phyloP scores from a whole-genome alignment of 2,329 filamentous ascomycete species.

The Elsinoe arachidis region DNA sequence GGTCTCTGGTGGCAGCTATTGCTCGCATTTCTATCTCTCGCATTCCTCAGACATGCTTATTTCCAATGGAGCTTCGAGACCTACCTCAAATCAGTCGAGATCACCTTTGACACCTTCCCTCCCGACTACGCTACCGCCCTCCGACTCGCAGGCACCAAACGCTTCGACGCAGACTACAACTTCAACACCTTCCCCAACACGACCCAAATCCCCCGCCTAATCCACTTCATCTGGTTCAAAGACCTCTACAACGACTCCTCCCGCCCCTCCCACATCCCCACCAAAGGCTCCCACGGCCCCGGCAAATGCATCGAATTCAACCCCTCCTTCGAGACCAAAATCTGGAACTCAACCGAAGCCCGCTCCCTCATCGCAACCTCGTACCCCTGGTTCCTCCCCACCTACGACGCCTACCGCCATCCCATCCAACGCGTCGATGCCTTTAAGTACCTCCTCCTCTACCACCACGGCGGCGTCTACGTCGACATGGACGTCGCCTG shows the following conservation, averaged over 20 bases:
- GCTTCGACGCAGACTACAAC: conserved; percentile 12
- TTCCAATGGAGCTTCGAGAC: conserved; percentile 11
- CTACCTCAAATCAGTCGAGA: conserved; percentile 14
- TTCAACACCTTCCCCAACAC: background rate
- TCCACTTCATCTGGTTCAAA: conserved; percentile 21
- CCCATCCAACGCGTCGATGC: conserved; percentile 24
- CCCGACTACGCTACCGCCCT: conserved; percentile 14
- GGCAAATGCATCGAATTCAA: conserved; percentile 15
- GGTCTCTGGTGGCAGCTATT: no score
- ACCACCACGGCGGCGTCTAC: conserved; percentile 23
- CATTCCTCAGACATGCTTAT: no score
- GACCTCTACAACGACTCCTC: conserved; percentile 17
- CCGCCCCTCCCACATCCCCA: conserved; percentile 16
- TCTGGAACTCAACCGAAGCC: conserved; percentile 17
- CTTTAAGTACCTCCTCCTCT: conserved; percentile 23
- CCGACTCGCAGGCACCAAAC: background rate
- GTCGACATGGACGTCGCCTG: conserved; percentile 48
- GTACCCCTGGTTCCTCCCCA: conserved; percentile 53
- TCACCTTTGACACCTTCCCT: conserved; percentile 16
- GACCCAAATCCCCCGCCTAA: conserved; percentile 15
- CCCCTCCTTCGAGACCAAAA: conserved; percentile 15
- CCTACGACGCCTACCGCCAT: conserved; percentile 26
- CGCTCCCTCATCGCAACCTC: conserved; percentile 16
- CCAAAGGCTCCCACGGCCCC: conserved; percentile 17
- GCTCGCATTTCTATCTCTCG: no score